These are phyloP conservation scores for Rhodotorula babjevae DNA, from an alignment of 768 basidiomycete genomes.

Conservation along the genomic window DNA sequence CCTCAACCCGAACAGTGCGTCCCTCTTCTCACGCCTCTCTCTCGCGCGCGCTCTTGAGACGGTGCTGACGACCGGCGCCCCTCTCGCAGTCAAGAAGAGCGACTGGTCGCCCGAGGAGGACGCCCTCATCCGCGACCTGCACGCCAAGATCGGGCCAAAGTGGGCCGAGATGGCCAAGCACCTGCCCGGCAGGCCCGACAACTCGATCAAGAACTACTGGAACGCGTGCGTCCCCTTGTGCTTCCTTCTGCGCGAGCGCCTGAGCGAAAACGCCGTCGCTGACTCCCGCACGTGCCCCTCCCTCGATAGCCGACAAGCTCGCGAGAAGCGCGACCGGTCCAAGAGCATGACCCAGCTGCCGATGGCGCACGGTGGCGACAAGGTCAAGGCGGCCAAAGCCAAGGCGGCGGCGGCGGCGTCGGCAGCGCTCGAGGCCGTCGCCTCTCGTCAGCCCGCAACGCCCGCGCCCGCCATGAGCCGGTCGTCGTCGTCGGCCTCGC, in stretches of 20 bases:
- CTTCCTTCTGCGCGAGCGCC: neutral
- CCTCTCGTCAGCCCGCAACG: neutral
- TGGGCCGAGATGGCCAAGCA: constrained; percentile 44
- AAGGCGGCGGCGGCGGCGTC: constrained; percentile 1
- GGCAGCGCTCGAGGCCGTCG: neutral
- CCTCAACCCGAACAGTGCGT: constrained; percentile 41
- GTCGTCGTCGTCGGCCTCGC: constrained; percentile 21
- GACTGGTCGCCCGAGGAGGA: constrained; percentile 41
- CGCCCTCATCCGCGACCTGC: constrained; percentile 34
- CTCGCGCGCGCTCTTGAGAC: neutral
- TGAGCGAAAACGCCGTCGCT: neutral
- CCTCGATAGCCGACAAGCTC: constrained; percentile 19
- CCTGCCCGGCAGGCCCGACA: constrained; percentile 43
- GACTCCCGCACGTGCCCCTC: no score
- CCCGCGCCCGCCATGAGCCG: constrained; percentile 12
- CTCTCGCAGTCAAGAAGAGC: constrained; percentile 38
- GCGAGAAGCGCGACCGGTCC: constrained; percentile 25
- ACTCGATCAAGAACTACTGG: constrained; percentile 43
- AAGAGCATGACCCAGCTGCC: neutral
- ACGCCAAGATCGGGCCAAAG: constrained; percentile 30
- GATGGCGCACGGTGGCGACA: neutral
- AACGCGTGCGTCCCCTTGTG: constrained; percentile 22
- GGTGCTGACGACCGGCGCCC: neutral
- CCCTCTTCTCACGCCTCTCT: neutral
- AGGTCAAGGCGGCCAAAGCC: neutral